phyloP scores from a whole-genome alignment of 345 rosid genomes.

The Trapa bicornis region DNA sequence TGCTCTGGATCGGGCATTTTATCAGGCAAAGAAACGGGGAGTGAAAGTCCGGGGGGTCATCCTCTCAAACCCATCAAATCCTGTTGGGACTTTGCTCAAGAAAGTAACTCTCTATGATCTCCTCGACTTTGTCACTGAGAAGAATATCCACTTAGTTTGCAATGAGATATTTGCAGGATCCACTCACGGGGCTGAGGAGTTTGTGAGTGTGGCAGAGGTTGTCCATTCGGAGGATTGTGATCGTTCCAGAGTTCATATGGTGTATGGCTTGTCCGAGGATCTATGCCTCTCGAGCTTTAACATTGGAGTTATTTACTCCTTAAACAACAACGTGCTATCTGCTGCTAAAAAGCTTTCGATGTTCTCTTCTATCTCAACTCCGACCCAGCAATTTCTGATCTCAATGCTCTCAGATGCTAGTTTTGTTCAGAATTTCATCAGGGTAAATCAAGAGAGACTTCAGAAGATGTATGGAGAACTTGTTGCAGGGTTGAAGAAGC shows the following conservation, averaged over 20 bases:
- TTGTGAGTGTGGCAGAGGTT: conserved; percentile 71
- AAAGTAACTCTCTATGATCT: conserved; percentile 56
- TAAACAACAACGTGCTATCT: conserved; percentile 41
- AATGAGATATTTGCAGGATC: conserved; percentile 67
- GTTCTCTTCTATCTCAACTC: conserved; percentile 65
- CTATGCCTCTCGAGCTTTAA: conserved; percentile 59
- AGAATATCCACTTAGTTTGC: conserved; percentile 70
- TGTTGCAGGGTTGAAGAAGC: conserved; percentile 42
- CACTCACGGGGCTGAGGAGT: conserved; percentile 43
- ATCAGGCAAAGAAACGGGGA: conserved; percentile 87
- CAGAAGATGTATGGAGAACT: conserved; percentile 22
- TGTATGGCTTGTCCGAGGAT: conserved; percentile 60
- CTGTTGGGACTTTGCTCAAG: conserved; percentile 48
- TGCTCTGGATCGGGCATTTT: conserved; percentile 69
- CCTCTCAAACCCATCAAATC: conserved; percentile 70
- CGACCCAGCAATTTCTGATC: conserved; percentile 46
- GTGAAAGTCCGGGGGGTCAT: conserved; percentile 63
- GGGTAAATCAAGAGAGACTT: conserved; percentile 41
- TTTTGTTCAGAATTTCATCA: conserved; percentile 34
- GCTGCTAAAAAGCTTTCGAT: conserved; percentile 55
- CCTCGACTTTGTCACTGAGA: conserved; percentile 74
- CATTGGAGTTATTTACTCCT: conserved; percentile 56
- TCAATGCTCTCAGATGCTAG: conserved; percentile 47
- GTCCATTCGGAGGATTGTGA: conserved; percentile 47
- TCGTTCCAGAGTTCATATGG: conserved; percentile 60